Conservation (phyloP, 768 basidiomycete species). For the Symmetrospora coprosmae region DNA sequence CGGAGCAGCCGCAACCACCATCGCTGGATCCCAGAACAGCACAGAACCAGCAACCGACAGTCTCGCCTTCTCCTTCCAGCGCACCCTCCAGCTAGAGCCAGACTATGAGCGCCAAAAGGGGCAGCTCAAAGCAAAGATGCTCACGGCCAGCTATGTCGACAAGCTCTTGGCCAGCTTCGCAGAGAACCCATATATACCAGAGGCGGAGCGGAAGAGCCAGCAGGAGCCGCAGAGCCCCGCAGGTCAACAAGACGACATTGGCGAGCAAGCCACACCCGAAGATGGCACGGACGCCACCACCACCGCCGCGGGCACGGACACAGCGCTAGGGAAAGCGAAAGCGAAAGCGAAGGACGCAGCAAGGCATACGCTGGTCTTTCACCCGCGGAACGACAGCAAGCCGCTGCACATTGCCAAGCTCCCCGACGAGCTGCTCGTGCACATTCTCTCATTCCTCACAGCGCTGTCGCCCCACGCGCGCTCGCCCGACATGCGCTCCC, state of each 20-base stretch:
- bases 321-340: background rate
- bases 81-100: constrained; percentile 28
- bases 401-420: constrained; percentile 22
- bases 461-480: background rate
- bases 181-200: constrained; percentile 26
- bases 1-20: constrained; percentile 2
- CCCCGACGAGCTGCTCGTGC: constrained; percentile 29
- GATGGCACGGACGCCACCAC: background rate
- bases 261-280: background rate
- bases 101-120: constrained; percentile 29
- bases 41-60: background rate
- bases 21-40: background rate
- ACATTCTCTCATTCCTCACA: constrained; percentile 24
- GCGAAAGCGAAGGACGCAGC: background rate
- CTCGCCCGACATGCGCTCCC: background rate
- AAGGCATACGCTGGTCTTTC: constrained; percentile 18
- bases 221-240: background rate
- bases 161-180: constrained; percentile 23
- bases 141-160: constrained; percentile 22
- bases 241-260: background rate
- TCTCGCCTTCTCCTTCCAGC: constrained; percentile 25
- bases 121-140: constrained; percentile 26
- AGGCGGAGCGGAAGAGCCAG: background rate
- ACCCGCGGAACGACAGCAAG: constrained; percentile 20
- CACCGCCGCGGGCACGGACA: background rate